Evolutionary conservation across 495 filamentous ascomycete species (phyloP).

Genomic region (Lasiosphaeria miniovina): DNA sequence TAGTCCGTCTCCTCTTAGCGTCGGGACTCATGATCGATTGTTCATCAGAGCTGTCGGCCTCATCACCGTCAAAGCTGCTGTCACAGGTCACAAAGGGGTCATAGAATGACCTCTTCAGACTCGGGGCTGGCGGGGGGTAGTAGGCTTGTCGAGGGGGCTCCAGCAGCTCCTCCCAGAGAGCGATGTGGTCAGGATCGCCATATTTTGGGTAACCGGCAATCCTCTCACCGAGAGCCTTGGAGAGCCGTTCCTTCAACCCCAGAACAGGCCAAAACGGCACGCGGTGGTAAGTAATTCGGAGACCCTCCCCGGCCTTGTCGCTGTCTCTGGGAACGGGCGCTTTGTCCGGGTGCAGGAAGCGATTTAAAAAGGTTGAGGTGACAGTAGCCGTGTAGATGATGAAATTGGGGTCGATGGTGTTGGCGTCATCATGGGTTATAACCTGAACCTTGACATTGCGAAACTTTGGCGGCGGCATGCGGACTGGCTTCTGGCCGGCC

Average conservation of each 20-base stretch:
- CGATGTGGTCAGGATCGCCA: slow-evolving; percentile 31
- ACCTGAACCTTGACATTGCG: slow-evolving; percentile 39
- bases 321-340: slow-evolving; percentile 16
- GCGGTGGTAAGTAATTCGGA: slow-evolving; percentile 36
- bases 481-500: slow-evolving; percentile 10
- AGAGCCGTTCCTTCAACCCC: slow-evolving; percentile 47
- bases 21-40: slow-evolving; percentile 29
- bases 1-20: slow-evolving; percentile 32
- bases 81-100: slow-evolving; percentile 28
- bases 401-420: slow-evolving; percentile 32
- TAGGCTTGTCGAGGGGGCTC: slow-evolving; percentile 10
- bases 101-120: slow-evolving; percentile 24
- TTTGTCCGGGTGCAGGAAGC: slow-evolving; percentile 37
- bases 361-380: slow-evolving; percentile 35
- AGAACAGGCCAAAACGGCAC: slow-evolving; percentile 46
- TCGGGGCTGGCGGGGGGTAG: background rate
- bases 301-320: slow-evolving; percentile 9
- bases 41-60: slow-evolving; percentile 23
- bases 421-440: slow-evolving; percentile 37
- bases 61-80: slow-evolving; percentile 36
- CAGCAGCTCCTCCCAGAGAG: slow-evolving; percentile 32
- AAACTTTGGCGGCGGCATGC: slow-evolving; percentile 22
- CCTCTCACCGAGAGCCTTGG: slow-evolving; percentile 41
- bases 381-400: slow-evolving; percentile 43
- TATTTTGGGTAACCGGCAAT: slow-evolving; percentile 35